Base-by-base conservation (phyloP, 306 rosid genomes). In the Sechiopsis laciniata region DNA sequence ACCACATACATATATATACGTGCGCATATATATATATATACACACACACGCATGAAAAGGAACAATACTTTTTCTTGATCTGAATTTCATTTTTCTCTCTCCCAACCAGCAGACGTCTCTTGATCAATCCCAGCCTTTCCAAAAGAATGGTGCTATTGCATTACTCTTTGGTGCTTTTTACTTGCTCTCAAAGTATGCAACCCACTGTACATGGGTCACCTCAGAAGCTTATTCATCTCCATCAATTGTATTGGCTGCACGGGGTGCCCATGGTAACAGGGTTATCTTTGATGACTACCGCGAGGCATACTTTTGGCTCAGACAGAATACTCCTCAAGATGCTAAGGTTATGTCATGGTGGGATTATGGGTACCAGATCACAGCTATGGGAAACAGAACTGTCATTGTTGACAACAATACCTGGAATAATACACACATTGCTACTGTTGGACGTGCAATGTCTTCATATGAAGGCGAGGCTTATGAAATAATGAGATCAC, bases 261-360 rank as follows among this genome's bases (percentile, higher is more conserved):
- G 99, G 78, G 99, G 99, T 76, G 96, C 97, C 67, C 90, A 95
- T 77, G 99, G 99, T 32, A 86, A 95, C 82, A 86, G 99, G 83
- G 84, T 95, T 78, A 89, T 95, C 58, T 95, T 95, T 77, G 97
- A 95, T 80, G 99, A 95, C 85, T 95, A 95, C 71, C 97, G 99
- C 75, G 99, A 95, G 79, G 99, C 99, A 22, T 95, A 95, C 90
- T 95, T 84, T 85, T 95, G 99, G 99, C 99, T 95, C 63, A 91
- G 93, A 54, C 97, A 95, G 76, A 95, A 95, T 82, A 95, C 99
- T 75, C 96, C 99, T 73, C 78, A 76, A 2, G 99, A 95, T 83
- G 97, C 99, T 72, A 95, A 95, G 83, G 92, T 95, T 82, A 95
- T 95, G 99, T 95, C 99, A 59, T 95, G 99, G 99, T 95, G 99